A percentile compares a stretch with the other conserved stretches of the same genome.
Conservation (phyloP, 140 eudicot species). For the Erigeron philadelphicus region DNA sequence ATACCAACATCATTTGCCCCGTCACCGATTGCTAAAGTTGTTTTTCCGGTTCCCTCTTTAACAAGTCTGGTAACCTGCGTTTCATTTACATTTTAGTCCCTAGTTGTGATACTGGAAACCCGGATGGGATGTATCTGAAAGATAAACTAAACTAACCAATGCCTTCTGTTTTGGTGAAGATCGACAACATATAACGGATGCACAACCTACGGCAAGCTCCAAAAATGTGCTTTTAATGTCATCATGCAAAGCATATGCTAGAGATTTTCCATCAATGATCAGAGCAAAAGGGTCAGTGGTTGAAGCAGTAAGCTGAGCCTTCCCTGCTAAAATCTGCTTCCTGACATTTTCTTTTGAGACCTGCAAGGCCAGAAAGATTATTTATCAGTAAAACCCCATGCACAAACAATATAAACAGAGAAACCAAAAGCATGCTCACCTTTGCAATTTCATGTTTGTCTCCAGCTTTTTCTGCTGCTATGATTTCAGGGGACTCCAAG, state of each 20-base stretch:
- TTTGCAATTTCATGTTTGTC: constrained; percentile 64
- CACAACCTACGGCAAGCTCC: constrained; percentile 74
- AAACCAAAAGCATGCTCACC: constrained; percentile 36
- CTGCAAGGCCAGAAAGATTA: constrained; percentile 35
- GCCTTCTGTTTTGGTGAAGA: constrained; percentile 98
- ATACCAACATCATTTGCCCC: constrained; percentile 98
- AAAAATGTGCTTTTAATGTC: constrained; percentile 57
- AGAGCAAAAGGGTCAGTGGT: constrained; percentile 66
- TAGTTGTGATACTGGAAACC: not conserved
- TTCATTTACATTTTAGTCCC: constrained; percentile 10
- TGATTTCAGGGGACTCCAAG: constrained; percentile 69
- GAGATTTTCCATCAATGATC: constrained; percentile 91
- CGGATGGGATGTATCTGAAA: not conserved
- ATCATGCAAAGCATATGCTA: constrained; percentile 74
- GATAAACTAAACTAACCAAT: constrained; percentile 47
- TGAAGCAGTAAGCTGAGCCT: constrained; percentile 41
- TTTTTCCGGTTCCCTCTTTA: constrained; percentile 72
- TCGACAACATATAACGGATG: constrained; percentile 93
- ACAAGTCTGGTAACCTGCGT: constrained; percentile 90
- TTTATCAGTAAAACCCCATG: constrained; percentile 5
- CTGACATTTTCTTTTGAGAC: constrained; percentile 64
- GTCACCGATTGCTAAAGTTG: constrained; percentile 87
- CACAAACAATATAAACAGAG: not conserved
- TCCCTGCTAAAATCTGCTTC: constrained; percentile 62
- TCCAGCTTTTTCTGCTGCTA: constrained; percentile 58